phyloP scores from a whole-genome alignment of 1,139 yeast genomes.

The Hansenula sp. region DNA sequence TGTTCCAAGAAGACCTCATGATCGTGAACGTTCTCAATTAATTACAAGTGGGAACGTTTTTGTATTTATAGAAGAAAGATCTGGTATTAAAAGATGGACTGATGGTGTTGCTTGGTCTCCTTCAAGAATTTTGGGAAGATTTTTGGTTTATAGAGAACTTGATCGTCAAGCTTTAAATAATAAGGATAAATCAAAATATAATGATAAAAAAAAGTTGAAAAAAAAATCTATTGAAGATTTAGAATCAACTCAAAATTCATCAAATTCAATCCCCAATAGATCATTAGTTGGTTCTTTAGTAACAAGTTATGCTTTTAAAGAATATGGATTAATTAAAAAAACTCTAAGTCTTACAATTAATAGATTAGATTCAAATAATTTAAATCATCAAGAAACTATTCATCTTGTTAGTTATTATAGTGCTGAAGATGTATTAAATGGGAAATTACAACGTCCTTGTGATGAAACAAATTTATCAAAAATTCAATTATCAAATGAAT shows the following conservation, averaged over 20 bases:
- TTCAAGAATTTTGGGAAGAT: constrained; percentile 77
- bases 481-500: constrained; percentile 48
- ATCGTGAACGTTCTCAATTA: constrained; percentile 61
- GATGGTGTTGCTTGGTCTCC: constrained; percentile 95
- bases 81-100: constrained; percentile 91
- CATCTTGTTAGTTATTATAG: constrained; percentile 79
- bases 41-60: constrained; percentile 79
- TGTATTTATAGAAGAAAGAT: constrained; percentile 76
- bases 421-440: constrained; percentile 64
- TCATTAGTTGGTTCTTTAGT: constrained; percentile 51
- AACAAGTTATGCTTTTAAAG: constrained; percentile 63
- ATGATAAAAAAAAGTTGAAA: constrained; percentile 28
- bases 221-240: constrained; percentile 5
- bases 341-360: constrained; percentile 59
- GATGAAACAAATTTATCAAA: constrained; percentile 47
- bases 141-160: constrained; percentile 75
- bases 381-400: constrained; percentile 40
- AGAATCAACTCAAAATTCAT: constrained; percentile 4
- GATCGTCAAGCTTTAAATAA: constrained; percentile 44
- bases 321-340: constrained; percentile 76
- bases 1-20: constrained; percentile 81
- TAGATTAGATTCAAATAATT: constrained; percentile 17
- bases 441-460: constrained; percentile 56
- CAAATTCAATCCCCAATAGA: constrained; percentile 20
- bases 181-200: constrained; percentile 24